Base-by-base conservation (phyloP, 2,329 filamentous ascomycete genomes). In the Aspergillus luchuensis region DNA sequence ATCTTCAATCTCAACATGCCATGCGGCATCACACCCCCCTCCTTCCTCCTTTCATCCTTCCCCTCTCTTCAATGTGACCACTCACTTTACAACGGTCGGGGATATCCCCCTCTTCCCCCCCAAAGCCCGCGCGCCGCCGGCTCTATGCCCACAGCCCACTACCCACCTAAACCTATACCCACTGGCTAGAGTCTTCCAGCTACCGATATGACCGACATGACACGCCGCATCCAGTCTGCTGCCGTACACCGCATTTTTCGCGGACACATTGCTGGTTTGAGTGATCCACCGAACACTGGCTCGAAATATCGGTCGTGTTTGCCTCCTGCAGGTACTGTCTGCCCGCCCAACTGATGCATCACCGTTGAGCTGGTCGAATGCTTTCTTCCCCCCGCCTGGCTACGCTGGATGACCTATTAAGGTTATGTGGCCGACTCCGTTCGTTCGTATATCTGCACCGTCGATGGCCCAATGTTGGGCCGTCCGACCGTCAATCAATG, bases 221-320 rank as follows among this genome's bases (percentile, higher is more conserved):
- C 30, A 47, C 39, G 50, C 50, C 50, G 50, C 50, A 53, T 30
- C 33, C 39, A 21, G 21, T 43, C 51, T 57, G 56, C 57, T 36
- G 33, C 33, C 33, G 48, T 61, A 63, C 66, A 68, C 66, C 66
- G 66, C 66, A 68, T 66, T 13, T 66, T 68, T 67, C 58, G 19
- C 58, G 45, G 56, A 49, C 43, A 38, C 53, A 30, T 45, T 28
- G 64, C 56, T 61, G 49, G 59, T 55, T 60, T 52, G 53, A 61
- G 62, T 59, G 58, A 36, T 28, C 50, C 45, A 47, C 57, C 47
- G 54, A 61, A 50, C 41, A 19, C 39, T 56, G 39, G 41, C 53
- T 56, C 53, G 21, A 59, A 51, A 51, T 55, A 50, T 60, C 51
- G 39, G 55, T 61, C 56, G 52, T 57, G 62, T 58, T 65, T 63